Evolutionary conservation across 164 flowering plant genomes (phyloP).

Genomic region (Annona squamosa): DNA sequence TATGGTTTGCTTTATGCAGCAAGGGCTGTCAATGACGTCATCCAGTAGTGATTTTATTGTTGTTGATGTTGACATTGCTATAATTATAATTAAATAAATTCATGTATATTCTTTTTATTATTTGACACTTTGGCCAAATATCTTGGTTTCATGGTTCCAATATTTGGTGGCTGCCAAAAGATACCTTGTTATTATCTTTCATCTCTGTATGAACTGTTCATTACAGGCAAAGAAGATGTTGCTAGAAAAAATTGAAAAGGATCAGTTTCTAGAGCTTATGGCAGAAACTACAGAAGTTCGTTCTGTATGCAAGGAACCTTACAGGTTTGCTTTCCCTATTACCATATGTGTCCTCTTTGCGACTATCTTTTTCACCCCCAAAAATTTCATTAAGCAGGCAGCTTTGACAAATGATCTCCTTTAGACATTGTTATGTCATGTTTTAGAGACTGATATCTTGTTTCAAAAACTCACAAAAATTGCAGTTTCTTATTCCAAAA

Average conservation of each 20-base stretch:
- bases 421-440: neutral
- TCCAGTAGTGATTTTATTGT: neutral
- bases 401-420: neutral
- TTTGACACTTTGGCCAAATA: neutral
- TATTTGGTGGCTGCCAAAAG: neutral
- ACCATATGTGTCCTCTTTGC: neutral
- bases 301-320: slow-evolving; percentile 84
- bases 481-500: no score
- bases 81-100: no score
- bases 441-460: neutral
- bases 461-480: no score
- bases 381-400: neutral
- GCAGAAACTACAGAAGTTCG: slow-evolving; percentile 72
- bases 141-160: neutral
- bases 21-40: neutral
- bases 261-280: slow-evolving; percentile 79
- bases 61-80: no score
- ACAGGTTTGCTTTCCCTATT: slow-evolving; percentile 51
- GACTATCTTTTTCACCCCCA: neutral
- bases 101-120: no score
- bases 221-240: slow-evolving; percentile 75
- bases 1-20: slow-evolving; percentile 14
- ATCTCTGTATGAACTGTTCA: neutral
- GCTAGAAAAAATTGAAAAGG: slow-evolving; percentile 72
- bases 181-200: neutral